Percentiles rank a stretch among this genome's conserved stretches.
These are phyloP conservation scores for Juglanconis oblonga DNA, from an alignment of 2,329 filamentous ascomycete genomes.

Conservation along the genomic window DNA sequence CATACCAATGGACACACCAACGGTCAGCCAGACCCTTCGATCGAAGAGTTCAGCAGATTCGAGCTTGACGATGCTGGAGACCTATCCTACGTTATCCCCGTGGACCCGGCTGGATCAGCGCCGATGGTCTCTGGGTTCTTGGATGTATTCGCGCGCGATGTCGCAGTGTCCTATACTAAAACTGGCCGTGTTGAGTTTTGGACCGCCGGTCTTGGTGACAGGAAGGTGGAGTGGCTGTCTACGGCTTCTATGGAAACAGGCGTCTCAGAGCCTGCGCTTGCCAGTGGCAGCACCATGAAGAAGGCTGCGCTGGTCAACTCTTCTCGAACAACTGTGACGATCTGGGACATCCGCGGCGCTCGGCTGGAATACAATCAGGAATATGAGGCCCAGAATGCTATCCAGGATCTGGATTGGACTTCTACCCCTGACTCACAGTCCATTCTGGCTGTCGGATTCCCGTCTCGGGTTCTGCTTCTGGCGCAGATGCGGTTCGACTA, in stretches of 20 bases:
- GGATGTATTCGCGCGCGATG: conserved; percentile 81
- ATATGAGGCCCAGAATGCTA: conserved; percentile 69
- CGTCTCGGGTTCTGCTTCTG: conserved; percentile 77
- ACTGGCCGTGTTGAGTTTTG: conserved; percentile 76
- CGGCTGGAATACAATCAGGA: conserved; percentile 78
- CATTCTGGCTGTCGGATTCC: conserved; percentile 88
- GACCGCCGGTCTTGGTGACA: conserved; percentile 71
- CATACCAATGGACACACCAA: conserved; percentile 27
- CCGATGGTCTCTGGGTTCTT: conserved; percentile 73
- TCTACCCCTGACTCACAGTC: conserved; percentile 86
- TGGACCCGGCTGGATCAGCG: conserved; percentile 78
- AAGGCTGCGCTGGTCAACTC: conserved; percentile 82
- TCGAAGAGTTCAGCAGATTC: conserved; percentile 70
- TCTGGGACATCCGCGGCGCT: conserved; percentile 84
- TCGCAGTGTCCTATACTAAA: conserved; percentile 80
- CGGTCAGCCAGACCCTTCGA: conserved; percentile 33
- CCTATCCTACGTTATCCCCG: conserved; percentile 68
- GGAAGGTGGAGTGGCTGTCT: conserved; percentile 73
- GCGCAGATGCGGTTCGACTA: conserved; percentile 91
- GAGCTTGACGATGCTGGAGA: conserved; percentile 59
- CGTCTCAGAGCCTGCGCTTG: conserved; percentile 68
- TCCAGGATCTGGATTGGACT: conserved; percentile 90
- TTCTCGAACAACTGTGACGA: conserved; percentile 71
- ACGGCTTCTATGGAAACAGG: conserved; percentile 81
- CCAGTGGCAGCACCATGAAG: conserved; percentile 80